A percentile compares a stretch with the other conserved stretches of the same genome.
Evolutionary conservation across 2,329 filamentous ascomycete genomes (phyloP).

Genomic region (Cucurbitaria berberidis): DNA sequence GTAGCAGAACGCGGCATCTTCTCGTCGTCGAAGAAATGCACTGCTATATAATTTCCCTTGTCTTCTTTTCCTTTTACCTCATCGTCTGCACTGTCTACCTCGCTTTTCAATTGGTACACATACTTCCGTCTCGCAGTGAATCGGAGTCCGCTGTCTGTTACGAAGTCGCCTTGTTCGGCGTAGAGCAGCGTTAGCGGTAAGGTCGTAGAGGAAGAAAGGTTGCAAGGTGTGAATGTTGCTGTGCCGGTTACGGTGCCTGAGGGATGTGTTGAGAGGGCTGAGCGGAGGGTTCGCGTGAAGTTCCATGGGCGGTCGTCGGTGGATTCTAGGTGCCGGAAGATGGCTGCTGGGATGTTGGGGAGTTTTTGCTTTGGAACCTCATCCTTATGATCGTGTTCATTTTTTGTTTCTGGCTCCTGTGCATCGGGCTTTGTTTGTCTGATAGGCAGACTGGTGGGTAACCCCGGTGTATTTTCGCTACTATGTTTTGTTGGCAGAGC

Average conservation of each 20-base stretch:
- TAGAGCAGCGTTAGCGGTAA: conserved; percentile 67
- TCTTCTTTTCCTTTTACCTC: neutral
- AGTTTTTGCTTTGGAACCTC: neutral
- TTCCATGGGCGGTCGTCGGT: conserved; percentile 59
- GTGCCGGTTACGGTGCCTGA: conserved; percentile 70
- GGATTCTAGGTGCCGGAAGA: conserved; percentile 23
- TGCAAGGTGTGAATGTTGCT: conserved; percentile 67
- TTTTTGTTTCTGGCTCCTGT: neutral
- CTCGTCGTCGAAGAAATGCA: conserved; percentile 27
- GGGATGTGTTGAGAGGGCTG: conserved; percentile 64
- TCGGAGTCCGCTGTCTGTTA: conserved; percentile 58
- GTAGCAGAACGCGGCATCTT: neutral
- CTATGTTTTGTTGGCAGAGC: neutral
- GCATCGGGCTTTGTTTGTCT: neutral
- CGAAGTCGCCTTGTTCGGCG: conserved; percentile 70
- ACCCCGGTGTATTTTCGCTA: neutral
- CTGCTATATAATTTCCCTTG: conserved; percentile 2
- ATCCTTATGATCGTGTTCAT: neutral
- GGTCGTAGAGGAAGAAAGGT: conserved; percentile 11
- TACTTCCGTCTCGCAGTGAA: conserved; percentile 71
- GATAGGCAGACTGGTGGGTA: neutral
- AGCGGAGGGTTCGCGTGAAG: conserved; percentile 64
- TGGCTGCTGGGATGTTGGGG: neutral
- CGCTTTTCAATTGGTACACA: conserved; percentile 68
- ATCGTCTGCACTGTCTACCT: too few species aligned